A percentile compares a stretch with the other conserved stretches of the same genome.
These are phyloP conservation scores for Pisolithus orientalis DNA, from an alignment of 768 basidiomycete genomes.

Conservation along the genomic window DNA sequence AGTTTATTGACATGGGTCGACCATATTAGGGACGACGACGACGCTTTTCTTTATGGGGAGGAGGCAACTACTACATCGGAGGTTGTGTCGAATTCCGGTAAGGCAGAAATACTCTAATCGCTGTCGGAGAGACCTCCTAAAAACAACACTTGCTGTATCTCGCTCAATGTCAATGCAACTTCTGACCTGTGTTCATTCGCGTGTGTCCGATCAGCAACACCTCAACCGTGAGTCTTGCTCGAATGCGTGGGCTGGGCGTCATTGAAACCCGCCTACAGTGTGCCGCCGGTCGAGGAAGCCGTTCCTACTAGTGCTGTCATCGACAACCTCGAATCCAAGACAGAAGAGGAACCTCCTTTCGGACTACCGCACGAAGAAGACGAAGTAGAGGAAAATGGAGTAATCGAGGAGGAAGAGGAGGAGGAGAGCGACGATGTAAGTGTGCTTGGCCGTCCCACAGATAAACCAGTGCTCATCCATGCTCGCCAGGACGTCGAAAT, in stretches of 20 bases:
- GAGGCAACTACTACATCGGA: slow-evolving; percentile 31
- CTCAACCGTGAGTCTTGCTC: slow-evolving; percentile 54
- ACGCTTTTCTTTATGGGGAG: slow-evolving; percentile 73
- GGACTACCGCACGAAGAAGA: slow-evolving; percentile 30
- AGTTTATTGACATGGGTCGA: slow-evolving; percentile 20
- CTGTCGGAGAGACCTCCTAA: slow-evolving; percentile 16
- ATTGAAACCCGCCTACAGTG: slow-evolving; percentile 24
- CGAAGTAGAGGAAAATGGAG: slow-evolving; percentile 17
- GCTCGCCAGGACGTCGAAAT: slow-evolving; percentile 73
- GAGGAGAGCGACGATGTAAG: slow-evolving; percentile 44
- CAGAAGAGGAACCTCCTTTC: slow-evolving; percentile 30
- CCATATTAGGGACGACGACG: slow-evolving; percentile 63
- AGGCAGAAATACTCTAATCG: slow-evolving; percentile 26
- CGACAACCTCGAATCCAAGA: slow-evolving; percentile 44
- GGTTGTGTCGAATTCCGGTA: slow-evolving; percentile 38
- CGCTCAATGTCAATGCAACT: slow-evolving; percentile 32
- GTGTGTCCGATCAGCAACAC: slow-evolving; percentile 41
- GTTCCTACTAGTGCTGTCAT: slow-evolving; percentile 44
- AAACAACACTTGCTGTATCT: slow-evolving; percentile 30
- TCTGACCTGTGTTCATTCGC: slow-evolving; percentile 32
- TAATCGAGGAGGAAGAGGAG: slow-evolving; percentile 30
- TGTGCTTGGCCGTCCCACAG: slow-evolving; percentile 2
- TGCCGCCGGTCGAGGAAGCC: slow-evolving; percentile 37
- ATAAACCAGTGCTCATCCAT: slow-evolving; percentile 3
- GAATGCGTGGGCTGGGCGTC: slow-evolving; percentile 18